Conservation (phyloP, 169 alveolate species). For the Cryptosporidium canis region DNA sequence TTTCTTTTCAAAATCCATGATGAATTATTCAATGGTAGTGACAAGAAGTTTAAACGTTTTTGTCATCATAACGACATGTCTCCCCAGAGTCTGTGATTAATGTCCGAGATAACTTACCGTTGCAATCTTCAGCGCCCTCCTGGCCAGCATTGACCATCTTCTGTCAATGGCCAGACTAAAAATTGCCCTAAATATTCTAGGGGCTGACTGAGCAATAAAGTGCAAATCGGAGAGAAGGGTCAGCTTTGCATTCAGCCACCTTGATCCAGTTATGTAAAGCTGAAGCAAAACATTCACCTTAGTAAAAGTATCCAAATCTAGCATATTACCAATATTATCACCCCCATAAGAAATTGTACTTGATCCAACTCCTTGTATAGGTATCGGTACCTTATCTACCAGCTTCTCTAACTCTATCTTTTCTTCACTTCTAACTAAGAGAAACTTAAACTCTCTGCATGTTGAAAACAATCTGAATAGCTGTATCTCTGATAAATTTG, state of each 20-base stretch:
- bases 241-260: conserved; percentile 81
- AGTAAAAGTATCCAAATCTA: conserved; percentile 86
- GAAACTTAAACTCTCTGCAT: conserved; percentile 95
- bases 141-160: conserved; percentile 94
- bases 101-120: conserved; percentile 32
- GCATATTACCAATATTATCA: conserved; percentile 62
- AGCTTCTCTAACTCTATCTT: conserved; percentile 92
- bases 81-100: background rate
- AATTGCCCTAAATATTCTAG: conserved; percentile 97
- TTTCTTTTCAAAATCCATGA: conserved; percentile 10
- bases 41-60: conserved; percentile 41
- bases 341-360: conserved; percentile 73
- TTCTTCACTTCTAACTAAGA: conserved; percentile 98
- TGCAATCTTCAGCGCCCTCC: conserved; percentile 84
- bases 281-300: conserved; percentile 96
- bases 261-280: conserved; percentile 94
- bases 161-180: conserved; percentile 94
- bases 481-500: conserved; percentile 93
- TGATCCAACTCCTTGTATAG: conserved; percentile 84
- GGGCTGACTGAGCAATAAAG: conserved; percentile 97
- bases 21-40: conserved; percentile 70
- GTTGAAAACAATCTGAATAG: conserved; percentile 94
- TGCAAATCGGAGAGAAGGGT: conserved; percentile 91
- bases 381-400: conserved; percentile 92
- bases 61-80: conserved; percentile 22